Conservation (phyloP, 352 stramenopile species). For the Pythium aquatile region DNA sequence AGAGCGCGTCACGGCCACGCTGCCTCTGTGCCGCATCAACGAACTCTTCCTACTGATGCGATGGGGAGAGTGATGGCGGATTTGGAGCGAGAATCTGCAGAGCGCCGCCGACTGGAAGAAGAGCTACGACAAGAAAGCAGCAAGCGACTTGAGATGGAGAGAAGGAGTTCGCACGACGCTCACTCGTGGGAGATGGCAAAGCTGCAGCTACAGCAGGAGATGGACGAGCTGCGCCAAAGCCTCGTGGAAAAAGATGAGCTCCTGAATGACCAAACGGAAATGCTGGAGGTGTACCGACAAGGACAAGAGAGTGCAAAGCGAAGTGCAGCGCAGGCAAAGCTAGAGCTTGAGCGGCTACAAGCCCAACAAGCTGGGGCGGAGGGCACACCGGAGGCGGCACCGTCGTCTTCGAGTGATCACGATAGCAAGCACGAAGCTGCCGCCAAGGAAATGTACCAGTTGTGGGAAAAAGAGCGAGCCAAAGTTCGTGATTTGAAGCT, state of each 20-base stretch:
- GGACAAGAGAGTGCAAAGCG: slow-evolving; percentile 26
- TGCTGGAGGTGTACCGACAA: slow-evolving; percentile 28
- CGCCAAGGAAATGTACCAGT: slow-evolving; percentile 28
- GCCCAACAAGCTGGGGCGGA: not conserved
- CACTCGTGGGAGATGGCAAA: slow-evolving; percentile 34
- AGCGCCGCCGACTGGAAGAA: slow-evolving; percentile 24
- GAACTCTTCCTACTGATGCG: slow-evolving; percentile 9
- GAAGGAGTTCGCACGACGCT: slow-evolving; percentile 24
- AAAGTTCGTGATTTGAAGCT: slow-evolving; percentile 24
- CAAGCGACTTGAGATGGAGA: slow-evolving; percentile 28
- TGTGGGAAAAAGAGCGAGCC: slow-evolving; percentile 31
- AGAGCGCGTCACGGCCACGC: not conserved
- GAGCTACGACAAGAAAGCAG: slow-evolving; percentile 21
- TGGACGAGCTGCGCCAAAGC: slow-evolving; percentile 24
- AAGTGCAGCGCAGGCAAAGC: slow-evolving; percentile 11
- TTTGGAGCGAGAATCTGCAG: slow-evolving; percentile 33
- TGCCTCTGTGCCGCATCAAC: slow-evolving; percentile 2
- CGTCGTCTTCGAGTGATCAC: not conserved
- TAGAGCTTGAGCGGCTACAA: slow-evolving; percentile 7
- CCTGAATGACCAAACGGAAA: slow-evolving; percentile 35
- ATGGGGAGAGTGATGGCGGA: slow-evolving; percentile 34
- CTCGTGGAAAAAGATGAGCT: slow-evolving; percentile 30
- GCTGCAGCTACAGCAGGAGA: slow-evolving; percentile 33
- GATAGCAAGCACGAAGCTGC: slow-evolving; percentile 23
- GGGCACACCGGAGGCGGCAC: not conserved